These are phyloP conservation scores for Dactylorhiza incarnata DNA, from an alignment of 106 monocot species.

Conservation along the genomic window DNA sequence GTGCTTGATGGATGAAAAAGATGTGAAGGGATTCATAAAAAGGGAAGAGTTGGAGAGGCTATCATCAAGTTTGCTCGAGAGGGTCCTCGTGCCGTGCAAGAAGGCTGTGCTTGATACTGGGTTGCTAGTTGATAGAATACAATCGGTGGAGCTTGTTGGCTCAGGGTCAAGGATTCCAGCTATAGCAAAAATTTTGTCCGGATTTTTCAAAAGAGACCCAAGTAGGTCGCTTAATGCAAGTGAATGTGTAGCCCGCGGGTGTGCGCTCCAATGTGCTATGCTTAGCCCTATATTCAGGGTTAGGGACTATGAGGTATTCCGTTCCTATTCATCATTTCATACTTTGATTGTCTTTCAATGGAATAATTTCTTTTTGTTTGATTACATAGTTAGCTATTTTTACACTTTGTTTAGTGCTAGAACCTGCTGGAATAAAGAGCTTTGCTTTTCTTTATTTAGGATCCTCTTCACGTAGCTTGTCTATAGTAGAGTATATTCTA, in stretches of 20 bases:
- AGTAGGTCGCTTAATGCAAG: constrained; percentile 69
- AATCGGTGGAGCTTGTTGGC: constrained; percentile 81
- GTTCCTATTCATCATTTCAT: neutral
- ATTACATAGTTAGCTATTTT: too few species aligned
- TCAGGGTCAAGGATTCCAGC: constrained; percentile 85
- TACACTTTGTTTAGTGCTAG: too few species aligned
- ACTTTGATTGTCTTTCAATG: neutral
- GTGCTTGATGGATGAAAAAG: constrained; percentile 96
- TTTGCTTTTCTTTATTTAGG: too few species aligned
- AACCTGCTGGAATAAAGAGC: too few species aligned
- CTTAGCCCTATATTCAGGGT: constrained; percentile 67
- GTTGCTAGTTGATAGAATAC: constrained; percentile 35
- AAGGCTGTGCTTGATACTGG: constrained; percentile 42
- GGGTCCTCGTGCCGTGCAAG: constrained; percentile 51
- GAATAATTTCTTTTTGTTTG: neutral
- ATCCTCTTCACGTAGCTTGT: too few species aligned
- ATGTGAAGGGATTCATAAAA: constrained; percentile 77
- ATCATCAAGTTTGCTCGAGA: constrained; percentile 51
- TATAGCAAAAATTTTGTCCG: constrained; percentile 39
- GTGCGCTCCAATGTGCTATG: constrained; percentile 76
- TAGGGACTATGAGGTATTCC: constrained; percentile 65
- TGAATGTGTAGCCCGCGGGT: constrained; percentile 77
- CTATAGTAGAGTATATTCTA: too few species aligned
- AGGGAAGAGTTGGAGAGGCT: constrained; percentile 88
- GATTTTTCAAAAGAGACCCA: constrained; percentile 48